phyloP scores from a whole-genome alignment of 1,284 basidiomycete species.

The Papiliotrema laurentii region DNA sequence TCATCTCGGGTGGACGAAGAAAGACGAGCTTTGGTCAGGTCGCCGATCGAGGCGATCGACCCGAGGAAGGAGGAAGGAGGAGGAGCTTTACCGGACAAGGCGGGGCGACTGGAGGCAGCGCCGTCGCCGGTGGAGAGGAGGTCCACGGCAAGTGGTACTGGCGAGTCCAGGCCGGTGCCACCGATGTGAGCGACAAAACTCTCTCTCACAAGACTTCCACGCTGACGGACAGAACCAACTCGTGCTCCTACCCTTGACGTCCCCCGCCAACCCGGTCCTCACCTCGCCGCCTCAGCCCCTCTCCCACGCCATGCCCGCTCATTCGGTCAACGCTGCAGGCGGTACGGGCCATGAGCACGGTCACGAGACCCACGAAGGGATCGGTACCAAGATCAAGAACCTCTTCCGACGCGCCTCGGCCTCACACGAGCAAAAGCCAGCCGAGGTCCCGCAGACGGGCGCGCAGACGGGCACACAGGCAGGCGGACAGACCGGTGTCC shows the following conservation, averaged over 20 bases:
- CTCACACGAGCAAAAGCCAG: not conserved
- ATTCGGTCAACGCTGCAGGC: conserved; percentile 10
- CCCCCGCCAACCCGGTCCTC: conserved; percentile 39
- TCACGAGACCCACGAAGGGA: conserved; percentile 9
- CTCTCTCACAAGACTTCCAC: not conserved
- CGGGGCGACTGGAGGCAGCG: too few relatives aligned
- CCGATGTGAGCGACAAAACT: conserved; percentile 24
- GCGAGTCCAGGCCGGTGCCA: conserved; percentile 38
- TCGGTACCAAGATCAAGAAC: conserved; percentile 32
- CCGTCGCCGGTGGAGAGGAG: conserved; percentile 6
- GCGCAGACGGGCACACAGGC: conserved; percentile 4
- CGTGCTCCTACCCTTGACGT: conserved; percentile 33
- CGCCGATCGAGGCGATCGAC: not conserved
- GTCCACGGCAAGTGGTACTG: conserved; percentile 41
- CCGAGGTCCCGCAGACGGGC: conserved; percentile 1
- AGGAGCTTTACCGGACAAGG: conserved; percentile 7
- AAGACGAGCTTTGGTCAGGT: conserved; percentile 19
- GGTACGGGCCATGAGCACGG: conserved; percentile 5
- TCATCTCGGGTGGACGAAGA: conserved; percentile 31
- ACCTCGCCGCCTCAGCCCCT: conserved; percentile 25
- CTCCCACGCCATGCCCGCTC: conserved; percentile 29
- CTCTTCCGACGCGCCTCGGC: conserved; percentile 22
- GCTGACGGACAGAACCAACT: conserved; percentile 28
- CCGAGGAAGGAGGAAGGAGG: conserved; percentile 2
- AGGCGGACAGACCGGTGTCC: not conserved